Evolutionary conservation across 1,139 yeast genomes (phyloP), one percentile per base, ranked within the genome.

Genomic region (Sporopachydermia cereana): DNA sequence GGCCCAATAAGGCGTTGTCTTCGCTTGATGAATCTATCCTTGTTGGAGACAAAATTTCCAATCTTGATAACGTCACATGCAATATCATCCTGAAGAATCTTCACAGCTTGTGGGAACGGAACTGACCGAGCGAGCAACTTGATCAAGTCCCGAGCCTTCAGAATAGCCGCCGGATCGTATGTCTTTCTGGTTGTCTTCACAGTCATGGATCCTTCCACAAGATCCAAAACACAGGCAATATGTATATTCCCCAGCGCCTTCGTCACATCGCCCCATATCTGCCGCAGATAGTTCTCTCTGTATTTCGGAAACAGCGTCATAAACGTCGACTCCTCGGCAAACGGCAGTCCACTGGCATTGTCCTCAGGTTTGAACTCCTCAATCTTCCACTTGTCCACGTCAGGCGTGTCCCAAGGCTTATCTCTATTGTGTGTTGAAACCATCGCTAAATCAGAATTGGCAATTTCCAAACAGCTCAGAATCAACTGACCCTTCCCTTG

Each of bases 371-470:
- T 83, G 69, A 91, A 91, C 50, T 88, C 94, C 34, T 88, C 95
- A 41, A 80, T 71, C 52, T 74, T 69, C 99, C 99, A 91, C 62
- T 91, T 89, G 60, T 91, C 96, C 51, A 91, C 81, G 56, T 88
- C 96, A 24, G 84, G 86, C 14, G 96, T 88, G 60, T 91, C 97
- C 97, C 98, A 89, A 46, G 97, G 97, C 64, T 91, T 91, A 57
- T 89, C 97, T 60, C 79, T 83, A 62, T 89, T 84, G 63, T 89
- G 91, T 47, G 94, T 84, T 2, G 96, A 86, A 29, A 84, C 88
- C 97, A 91, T 89, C 41, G 48, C 59, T 43, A 20, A 25, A n/a
- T n/a, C n/a, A n/a, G n/a, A n/a, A n/a, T n/a, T n/a, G n/a, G n/a
- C n/a, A 41, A 4, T 44, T 18, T 25, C 30, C 42, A 27, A 18